Evolutionary conservation across 2,329 filamentous ascomycete genomes (phyloP).

Genomic region (Plectosphaerella sp.): DNA sequence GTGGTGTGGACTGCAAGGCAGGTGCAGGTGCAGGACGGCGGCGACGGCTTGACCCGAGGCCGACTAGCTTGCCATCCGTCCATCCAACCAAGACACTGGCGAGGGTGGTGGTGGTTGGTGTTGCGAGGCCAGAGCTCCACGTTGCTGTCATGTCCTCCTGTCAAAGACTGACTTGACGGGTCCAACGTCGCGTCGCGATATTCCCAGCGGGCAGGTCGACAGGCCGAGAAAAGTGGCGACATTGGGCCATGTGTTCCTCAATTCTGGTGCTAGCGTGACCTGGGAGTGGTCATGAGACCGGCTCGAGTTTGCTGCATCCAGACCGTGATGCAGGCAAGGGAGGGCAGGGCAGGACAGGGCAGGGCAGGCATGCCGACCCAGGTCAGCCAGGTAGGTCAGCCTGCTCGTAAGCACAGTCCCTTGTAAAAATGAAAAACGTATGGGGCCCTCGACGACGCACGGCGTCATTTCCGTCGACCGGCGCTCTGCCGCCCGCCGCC

Average conservation of each 20-base stretch:
- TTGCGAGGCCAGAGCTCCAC: neutral
- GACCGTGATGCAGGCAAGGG: constrained; percentile 4
- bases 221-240: constrained; percentile 2
- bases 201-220: too few relatives aligned
- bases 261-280: constrained; percentile 13
- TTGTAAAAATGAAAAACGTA: neutral
- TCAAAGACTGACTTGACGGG: too few relatives aligned
- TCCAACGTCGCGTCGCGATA: too few relatives aligned
- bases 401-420: too few relatives aligned
- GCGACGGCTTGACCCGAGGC: too few relatives aligned
- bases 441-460: neutral
- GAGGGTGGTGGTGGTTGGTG: neutral
- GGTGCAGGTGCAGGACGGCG: neutral
- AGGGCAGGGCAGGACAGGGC: constrained; percentile 1
- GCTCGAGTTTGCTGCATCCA: constrained; percentile 10
- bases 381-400: constrained; percentile 3
- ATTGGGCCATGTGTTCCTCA: constrained; percentile 12
- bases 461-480: neutral
- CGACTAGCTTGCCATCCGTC: neutral
- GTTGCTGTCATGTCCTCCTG: neutral
- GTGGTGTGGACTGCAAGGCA: neutral
- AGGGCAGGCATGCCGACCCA: constrained; percentile 4
- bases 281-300: constrained; percentile 14
- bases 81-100: neutral
- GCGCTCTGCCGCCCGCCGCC: neutral